A percentile compares a stretch with the other conserved stretches of the same genome.
Evolutionary conservation across 1,139 yeast genomes (phyloP).

Genomic region (Petasospora rhodanensis): DNA sequence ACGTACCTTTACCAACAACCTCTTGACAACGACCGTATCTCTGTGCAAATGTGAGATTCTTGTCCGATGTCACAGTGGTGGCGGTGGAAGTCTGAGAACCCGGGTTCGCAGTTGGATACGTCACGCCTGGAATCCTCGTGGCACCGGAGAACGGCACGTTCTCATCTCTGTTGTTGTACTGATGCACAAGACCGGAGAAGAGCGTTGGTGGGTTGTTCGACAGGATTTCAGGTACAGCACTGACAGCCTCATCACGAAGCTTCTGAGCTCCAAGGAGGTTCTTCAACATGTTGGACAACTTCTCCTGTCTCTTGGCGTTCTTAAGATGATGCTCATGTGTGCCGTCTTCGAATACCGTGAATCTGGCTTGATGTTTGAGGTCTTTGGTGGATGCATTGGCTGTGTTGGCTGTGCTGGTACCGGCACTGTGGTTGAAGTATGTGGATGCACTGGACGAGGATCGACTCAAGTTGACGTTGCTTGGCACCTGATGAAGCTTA

Average conservation of each 20-base stretch:
- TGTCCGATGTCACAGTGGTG: slow-evolving; percentile 3
- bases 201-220: slow-evolving; percentile 67
- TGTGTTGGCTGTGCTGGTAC: slow-evolving; percentile 3
- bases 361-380: slow-evolving; percentile 30
- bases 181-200: slow-evolving; percentile 75
- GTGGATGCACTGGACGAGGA: slow-evolving; percentile 22
- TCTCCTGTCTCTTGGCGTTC: slow-evolving; percentile 82
- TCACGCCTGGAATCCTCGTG: slow-evolving; percentile 19
- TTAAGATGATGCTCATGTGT: slow-evolving; percentile 74
- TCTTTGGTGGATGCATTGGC: slow-evolving; percentile 7
- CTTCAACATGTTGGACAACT: slow-evolving; percentile 78
- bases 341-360: slow-evolving; percentile 57
- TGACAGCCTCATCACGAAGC: slow-evolving; percentile 73
- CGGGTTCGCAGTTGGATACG: too few relatives aligned
- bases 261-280: slow-evolving; percentile 81
- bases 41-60: slow-evolving; percentile 41
- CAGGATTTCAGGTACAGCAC: slow-evolving; percentile 73
- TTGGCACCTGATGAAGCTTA: slow-evolving; percentile 6
- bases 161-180: slow-evolving; percentile 41
- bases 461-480: slow-evolving; percentile 14
- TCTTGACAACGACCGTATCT: slow-evolving; percentile 80
- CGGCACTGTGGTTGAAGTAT: slow-evolving; percentile 2
- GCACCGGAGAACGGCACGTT: slow-evolving; percentile 35
- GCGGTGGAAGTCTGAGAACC: not conserved
- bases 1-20: slow-evolving; percentile 80